Evolutionary conservation across 495 filamentous ascomycete species (phyloP).

Genomic region (Podospora fimiseda): DNA sequence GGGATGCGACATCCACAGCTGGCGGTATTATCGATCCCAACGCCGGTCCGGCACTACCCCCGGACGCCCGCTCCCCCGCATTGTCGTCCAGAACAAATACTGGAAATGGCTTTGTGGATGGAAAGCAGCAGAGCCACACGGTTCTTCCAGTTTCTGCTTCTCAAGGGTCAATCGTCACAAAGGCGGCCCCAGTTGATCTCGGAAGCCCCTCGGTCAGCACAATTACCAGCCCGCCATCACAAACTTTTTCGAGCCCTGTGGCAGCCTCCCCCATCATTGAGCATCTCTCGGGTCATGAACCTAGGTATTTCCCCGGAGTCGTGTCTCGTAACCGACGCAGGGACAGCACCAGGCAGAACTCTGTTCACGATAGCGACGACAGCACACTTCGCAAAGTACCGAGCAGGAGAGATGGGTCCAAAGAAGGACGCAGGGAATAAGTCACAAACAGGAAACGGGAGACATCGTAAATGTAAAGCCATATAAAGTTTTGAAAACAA

Average conservation of each 20-base stretch:
- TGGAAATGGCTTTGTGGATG: conserved; percentile 9
- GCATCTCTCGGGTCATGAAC: conserved; percentile 52
- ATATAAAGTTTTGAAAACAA: background rate
- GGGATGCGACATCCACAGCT: background rate
- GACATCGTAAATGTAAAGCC: too few species aligned
- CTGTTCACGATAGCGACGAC: conserved; percentile 34
- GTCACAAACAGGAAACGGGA: too few species aligned
- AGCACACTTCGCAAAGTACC: background rate
- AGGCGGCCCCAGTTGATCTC: conserved; percentile 21
- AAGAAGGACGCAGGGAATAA: background rate
- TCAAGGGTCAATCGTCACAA: conserved; percentile 9
- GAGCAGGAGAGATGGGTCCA: background rate
- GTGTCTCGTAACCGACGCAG: conserved; percentile 53
- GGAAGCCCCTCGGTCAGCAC: conserved; percentile 8
- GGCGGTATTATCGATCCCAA: conserved; percentile 1
- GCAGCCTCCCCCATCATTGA: conserved; percentile 12
- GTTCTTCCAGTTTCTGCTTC: conserved; percentile 1
- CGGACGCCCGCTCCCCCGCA: conserved; percentile 20
- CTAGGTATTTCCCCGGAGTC: conserved; percentile 66
- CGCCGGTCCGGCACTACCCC: background rate
- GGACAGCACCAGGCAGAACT: conserved; percentile 38
- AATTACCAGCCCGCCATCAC: conserved; percentile 10
- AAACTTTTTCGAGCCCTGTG: conserved; percentile 16
- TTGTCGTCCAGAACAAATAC: conserved; percentile 24
- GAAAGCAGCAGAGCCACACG: conserved; percentile 15